These are phyloP conservation scores for Coemansia guatemalensis DNA, from an alignment of 192 early-diverging fungal species.

Conservation along the genomic window DNA sequence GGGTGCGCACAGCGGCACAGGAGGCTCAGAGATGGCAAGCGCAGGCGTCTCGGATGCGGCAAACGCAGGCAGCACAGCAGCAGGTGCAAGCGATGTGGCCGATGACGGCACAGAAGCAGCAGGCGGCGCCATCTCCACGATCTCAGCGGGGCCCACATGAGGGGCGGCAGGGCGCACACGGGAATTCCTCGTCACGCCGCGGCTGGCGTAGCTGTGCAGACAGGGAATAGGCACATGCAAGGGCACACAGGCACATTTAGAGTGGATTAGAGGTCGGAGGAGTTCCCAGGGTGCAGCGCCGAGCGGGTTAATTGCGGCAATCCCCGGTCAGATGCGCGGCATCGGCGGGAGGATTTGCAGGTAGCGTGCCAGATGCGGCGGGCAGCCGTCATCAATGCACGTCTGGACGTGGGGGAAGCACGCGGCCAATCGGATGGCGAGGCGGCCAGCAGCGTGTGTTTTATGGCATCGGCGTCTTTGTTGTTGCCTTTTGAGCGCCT, in stretches of 20 bases:
- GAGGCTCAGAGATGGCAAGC: not conserved
- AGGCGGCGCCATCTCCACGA: not conserved
- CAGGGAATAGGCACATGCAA: slow-evolving; percentile 12
- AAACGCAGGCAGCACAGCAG: slow-evolving; percentile 2
- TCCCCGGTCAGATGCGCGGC: not conserved
- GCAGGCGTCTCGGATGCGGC: not conserved
- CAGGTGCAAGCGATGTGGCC: not conserved
- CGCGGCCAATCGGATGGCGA: not conserved
- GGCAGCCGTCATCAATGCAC: slow-evolving; percentile 1
- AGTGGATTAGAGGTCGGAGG: not conserved
- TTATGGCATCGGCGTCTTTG: slow-evolving; percentile 1
- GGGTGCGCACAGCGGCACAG: not conserved
- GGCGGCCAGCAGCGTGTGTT: slow-evolving; percentile 1
- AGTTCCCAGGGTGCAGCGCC: not conserved
- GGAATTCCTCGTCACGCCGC: not conserved
- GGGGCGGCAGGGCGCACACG: not conserved
- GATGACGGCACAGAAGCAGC: not conserved
- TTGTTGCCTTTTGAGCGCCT: slow-evolving; percentile 8
- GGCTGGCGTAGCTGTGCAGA: not conserved
- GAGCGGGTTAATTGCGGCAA: not conserved
- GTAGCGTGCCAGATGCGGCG: not conserved
- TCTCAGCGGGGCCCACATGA: not conserved
- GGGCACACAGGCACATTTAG: slow-evolving; percentile 4
- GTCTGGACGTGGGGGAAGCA: too few relatives aligned
- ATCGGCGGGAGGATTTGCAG: not conserved